A percentile compares a stretch with the other conserved stretches of the same genome.
Evolutionary conservation across 2,329 filamentous ascomycete genomes (phyloP).

Genomic region (Corniculantispora saksenae): DNA sequence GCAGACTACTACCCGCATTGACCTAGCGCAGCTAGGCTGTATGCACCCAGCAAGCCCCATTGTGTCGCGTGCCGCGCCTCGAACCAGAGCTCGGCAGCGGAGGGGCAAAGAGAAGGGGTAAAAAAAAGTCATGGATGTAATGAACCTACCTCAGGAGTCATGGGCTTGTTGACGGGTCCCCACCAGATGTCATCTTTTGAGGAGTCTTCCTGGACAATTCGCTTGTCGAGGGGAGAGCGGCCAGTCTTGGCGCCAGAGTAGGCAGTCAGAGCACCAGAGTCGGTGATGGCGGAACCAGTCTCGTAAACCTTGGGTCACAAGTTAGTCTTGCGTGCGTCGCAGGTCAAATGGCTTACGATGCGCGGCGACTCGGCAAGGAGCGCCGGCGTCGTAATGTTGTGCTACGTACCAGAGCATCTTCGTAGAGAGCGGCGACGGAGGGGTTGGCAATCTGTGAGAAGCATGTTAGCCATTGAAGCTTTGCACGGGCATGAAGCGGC

Average conservation of each 20-base stretch:
- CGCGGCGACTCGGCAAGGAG: slow-evolving; percentile 18
- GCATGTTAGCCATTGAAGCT: neutral
- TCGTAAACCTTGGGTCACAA: slow-evolving; percentile 66
- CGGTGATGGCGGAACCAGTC: slow-evolving; percentile 95
- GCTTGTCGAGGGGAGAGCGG: slow-evolving; percentile 94
- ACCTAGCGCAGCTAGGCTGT: neutral
- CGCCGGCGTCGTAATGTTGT: slow-evolving; percentile 7
- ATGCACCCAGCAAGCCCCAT: neutral
- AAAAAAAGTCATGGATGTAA: slow-evolving; percentile 20
- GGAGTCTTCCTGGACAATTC: slow-evolving; percentile 86
- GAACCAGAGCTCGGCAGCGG: neutral
- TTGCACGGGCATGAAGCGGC: too few species aligned
- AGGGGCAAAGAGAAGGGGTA: slow-evolving; percentile 11
- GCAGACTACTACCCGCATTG: neutral
- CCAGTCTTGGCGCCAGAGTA: slow-evolving; percentile 99
- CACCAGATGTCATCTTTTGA: slow-evolving; percentile 97
- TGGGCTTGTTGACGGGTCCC: slow-evolving; percentile 99
- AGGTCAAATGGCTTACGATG: slow-evolving; percentile 12
- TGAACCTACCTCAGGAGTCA: slow-evolving; percentile 82
- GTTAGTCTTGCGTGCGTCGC: slow-evolving; percentile 5
- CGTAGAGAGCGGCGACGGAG: slow-evolving; percentile 92
- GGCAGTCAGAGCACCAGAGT: slow-evolving; percentile 89
- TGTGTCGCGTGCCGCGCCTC: slow-evolving; percentile 8
- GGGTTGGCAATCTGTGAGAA: slow-evolving; percentile 73
- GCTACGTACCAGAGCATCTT: slow-evolving; percentile 77